Base-by-base conservation (phyloP, 495 filamentous ascomycete genomes). In the Pseudotulostoma volvatum region DNA sequence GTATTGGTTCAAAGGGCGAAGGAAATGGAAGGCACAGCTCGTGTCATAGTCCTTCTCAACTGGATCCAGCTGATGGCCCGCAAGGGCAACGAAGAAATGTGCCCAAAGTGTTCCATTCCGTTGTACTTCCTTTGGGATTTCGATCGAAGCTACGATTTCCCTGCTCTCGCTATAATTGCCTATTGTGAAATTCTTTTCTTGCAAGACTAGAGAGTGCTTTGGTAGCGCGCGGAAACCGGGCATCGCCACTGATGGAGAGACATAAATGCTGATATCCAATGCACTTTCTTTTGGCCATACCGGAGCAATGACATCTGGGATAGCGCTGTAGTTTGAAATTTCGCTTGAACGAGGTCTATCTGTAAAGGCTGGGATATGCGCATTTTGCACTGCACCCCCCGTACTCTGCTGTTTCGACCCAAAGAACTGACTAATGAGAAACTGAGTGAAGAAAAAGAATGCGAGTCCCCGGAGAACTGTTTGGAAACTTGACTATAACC, bases 41-140 rank as follows among this genome's bases (percentile, higher is more conserved):
- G 72, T 59, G 51, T 90, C 82, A 55, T 81, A 97, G 34, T 64
- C 67, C 13, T 68, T 64, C 17, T 72, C 67, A 3, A 67, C 62
- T 1, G 90, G 90, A 48, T 96, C 92, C 16, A 93, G 54, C 16
- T 70, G 59, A 34, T 70, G 64, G 9, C 86, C 88, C 4, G 77
- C 66, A 33, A 88, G 68, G 7, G 71, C 81, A 43, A 97, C 64
- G 48, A 84, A 93, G 49, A 94, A 88, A 55, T 97, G 90, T 4
- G 79, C 86, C 74, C 81, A 97, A 9, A 96, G 66, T 1, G 90
- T 94, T 23, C 84, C 87, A 53, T 96, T 96, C 39, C 84, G 71
- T 57, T 95, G 85, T 1, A 92, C 87, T 18, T 73, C 60, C 44
- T 69, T 68, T 2, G 90, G 88, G 7, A 96, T 72, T 19, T 67